phyloP scores from a whole-genome alignment of 2,329 filamentous ascomycete species.

The Ophiostoma quercus region DNA sequence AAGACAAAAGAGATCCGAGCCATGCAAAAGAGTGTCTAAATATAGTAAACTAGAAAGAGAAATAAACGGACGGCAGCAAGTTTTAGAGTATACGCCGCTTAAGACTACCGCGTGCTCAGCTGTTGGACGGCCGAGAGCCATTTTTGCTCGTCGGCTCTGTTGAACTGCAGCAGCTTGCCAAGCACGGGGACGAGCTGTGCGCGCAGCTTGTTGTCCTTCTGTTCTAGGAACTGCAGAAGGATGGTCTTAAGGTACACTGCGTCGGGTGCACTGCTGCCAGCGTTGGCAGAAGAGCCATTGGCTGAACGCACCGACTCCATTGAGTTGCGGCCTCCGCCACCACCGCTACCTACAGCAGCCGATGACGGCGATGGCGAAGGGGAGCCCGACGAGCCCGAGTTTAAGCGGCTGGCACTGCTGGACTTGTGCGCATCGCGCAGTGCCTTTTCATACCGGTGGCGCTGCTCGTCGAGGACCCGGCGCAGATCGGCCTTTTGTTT shows the following conservation, averaged over 20 bases:
- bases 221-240: conserved; percentile 73
- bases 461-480: conserved; percentile 70
- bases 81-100: not conserved
- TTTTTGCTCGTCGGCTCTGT: conserved; percentile 72
- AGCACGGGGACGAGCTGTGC: conserved; percentile 72
- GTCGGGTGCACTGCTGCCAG: conserved; percentile 37
- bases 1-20: not conserved
- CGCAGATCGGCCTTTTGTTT: conserved; percentile 73
- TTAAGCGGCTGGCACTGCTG: conserved; percentile 37
- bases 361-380: conserved; percentile 12
- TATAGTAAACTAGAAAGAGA: not conserved
- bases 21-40: conserved; percentile 4
- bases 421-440: conserved; percentile 57
- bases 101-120: conserved; percentile 30
- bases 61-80: not conserved
- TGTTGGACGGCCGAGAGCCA: conserved; percentile 72
- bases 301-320: conserved; percentile 43
- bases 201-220: conserved; percentile 70
- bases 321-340: conserved; percentile 35
- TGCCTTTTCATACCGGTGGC: conserved; percentile 70
- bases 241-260: conserved; percentile 73
- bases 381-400: conserved; percentile 3
- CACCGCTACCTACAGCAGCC: not conserved
- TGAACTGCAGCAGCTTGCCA: conserved; percentile 69
- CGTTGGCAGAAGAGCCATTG: conserved; percentile 27